These are phyloP conservation scores for Solanum hybrid DNA, from an alignment of 305 asterid species.

Conservation along the genomic window DNA sequence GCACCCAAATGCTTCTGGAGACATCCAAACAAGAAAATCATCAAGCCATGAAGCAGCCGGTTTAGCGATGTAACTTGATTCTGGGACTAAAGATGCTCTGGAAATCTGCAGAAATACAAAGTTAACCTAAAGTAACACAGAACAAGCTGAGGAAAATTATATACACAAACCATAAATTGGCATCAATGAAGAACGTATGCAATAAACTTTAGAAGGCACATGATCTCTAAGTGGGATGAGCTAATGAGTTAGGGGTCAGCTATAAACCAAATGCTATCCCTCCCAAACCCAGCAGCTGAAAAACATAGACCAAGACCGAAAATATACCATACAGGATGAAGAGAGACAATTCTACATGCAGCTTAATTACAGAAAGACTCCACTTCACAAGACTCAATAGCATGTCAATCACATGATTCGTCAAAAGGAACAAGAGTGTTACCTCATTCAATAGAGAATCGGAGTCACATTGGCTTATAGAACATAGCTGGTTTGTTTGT, in stretches of 20 bases:
- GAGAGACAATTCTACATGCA: neutral
- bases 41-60: conserved; percentile 99
- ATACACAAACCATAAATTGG: neutral
- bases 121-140: neutral
- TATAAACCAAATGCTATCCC: neutral
- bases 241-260: neutral
- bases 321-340: neutral
- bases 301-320: neutral
- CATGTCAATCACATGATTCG: neutral
- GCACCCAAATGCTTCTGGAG: conserved; percentile 98
- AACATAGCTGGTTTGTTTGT: conserved; percentile 88
- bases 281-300: neutral
- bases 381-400: neutral
- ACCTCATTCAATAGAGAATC: conserved; percentile 94
- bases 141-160: neutral
- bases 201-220: neutral
- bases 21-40: conserved; percentile 94
- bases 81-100: conserved; percentile 78
- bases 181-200: neutral
- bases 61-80: conserved; percentile 91
- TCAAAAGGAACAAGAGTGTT: conserved; percentile 13
- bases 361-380: neutral
- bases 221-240: neutral
- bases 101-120: conserved; percentile 56
- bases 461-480: conserved; percentile 91